Conservation (phyloP, 352 stramenopile species). For the Phytophthora sp. region DNA sequence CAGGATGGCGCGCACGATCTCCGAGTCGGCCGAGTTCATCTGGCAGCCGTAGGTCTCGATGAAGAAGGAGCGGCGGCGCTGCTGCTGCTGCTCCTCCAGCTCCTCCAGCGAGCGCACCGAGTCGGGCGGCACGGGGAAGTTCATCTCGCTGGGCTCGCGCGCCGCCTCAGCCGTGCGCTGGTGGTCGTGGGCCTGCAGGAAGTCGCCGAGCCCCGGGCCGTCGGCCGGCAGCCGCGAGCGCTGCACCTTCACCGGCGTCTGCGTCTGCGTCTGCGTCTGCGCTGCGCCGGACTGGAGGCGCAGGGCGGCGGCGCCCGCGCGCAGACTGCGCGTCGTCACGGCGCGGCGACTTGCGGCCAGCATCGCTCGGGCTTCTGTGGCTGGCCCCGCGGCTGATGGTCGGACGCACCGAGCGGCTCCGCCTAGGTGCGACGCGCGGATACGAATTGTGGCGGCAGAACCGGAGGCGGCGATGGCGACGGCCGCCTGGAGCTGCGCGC, state of each 20-base stretch:
- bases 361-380: constrained; percentile 10
- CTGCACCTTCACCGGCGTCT: constrained; percentile 16
- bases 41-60: constrained; percentile 99
- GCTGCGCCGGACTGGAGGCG: constrained; percentile 41
- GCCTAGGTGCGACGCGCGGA: too few relatives aligned
- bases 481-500: constrained; percentile 64
- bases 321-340: not conserved
- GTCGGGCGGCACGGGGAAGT: constrained; percentile 49
- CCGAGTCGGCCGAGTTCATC: constrained; percentile 99
- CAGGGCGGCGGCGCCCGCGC: not conserved
- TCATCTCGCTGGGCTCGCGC: constrained; percentile 75
- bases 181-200: constrained; percentile 58
- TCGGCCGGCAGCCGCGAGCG: constrained; percentile 44
- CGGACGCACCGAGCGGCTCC: too few relatives aligned
- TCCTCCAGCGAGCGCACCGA: constrained; percentile 66
- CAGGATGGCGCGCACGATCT: constrained; percentile 97
- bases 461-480: constrained; percentile 3
- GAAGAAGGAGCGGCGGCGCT: constrained; percentile 63
- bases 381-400: constrained; percentile 23
- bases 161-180: constrained; percentile 23
- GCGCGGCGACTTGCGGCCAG: constrained; percentile 24
- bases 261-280: constrained; percentile 2
- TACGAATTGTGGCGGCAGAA: constrained; percentile 3
- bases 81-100: constrained; percentile 30
- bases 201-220: constrained; percentile 72